These are phyloP conservation scores for Cordyceps farinosa DNA, from an alignment of 2,329 filamentous ascomycete genomes.

Conservation along the genomic window DNA sequence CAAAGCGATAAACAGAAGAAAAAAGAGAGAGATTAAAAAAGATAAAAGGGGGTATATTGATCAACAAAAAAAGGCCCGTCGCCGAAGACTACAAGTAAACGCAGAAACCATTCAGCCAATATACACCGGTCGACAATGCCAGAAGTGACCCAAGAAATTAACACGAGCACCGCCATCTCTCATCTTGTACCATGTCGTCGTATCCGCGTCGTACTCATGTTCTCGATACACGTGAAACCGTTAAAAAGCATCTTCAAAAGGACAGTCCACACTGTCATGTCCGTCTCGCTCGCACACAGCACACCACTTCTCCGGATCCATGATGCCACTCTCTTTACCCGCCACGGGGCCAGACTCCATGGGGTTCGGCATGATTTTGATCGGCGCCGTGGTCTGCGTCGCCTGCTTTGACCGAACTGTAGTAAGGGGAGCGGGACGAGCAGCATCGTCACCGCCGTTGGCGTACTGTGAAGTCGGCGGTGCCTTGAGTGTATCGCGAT, in stretches of 20 bases:
- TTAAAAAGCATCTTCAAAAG: conserved; percentile 78
- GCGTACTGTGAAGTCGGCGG: conserved; percentile 22
- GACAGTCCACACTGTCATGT: conserved; percentile 93
- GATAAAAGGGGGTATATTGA: conserved; percentile 15
- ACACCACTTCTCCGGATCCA: conserved; percentile 91
- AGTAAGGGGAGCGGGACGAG: conserved; percentile 53
- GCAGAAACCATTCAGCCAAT: not conserved
- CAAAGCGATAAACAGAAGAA: not conserved
- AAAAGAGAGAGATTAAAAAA: not conserved
- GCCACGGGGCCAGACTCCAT: conserved; percentile 67
- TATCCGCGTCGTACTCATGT: not conserved
- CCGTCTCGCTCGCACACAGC: conserved; percentile 94
- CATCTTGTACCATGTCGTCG: not conserved
- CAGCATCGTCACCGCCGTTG: conserved; percentile 35
- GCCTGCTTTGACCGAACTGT: conserved; percentile 47
- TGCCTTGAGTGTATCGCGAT: conserved; percentile 37
- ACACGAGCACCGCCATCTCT: not conserved
- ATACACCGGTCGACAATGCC: not conserved
- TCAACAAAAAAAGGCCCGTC: conserved; percentile 6
- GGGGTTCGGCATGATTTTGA: conserved; percentile 55
- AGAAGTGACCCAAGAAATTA: not conserved
- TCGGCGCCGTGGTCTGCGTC: conserved; percentile 34
- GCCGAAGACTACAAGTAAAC: not conserved
- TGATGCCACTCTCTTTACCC: conserved; percentile 71
- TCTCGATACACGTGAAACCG: not conserved